phyloP scores from a whole-genome alignment of 805 yeast species.

The Metschnikowia aberdeeniae region DNA sequence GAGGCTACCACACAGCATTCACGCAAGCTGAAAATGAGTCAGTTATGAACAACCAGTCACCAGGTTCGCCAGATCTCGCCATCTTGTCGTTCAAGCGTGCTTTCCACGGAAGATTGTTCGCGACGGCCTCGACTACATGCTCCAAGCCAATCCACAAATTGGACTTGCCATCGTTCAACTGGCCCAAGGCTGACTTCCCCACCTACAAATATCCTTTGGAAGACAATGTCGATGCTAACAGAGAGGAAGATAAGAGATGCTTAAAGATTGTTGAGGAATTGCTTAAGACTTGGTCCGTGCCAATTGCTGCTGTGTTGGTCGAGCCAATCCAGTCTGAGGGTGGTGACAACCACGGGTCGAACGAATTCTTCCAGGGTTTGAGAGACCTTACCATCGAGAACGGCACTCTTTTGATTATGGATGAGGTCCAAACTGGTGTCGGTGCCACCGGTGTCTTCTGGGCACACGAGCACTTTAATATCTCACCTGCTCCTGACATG shows the following conservation, averaged over 20 bases:
- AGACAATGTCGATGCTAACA: constrained; percentile 57
- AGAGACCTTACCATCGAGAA: constrained; percentile 70
- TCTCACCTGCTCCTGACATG: constrained; percentile 73
- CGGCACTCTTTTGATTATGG: constrained; percentile 70
- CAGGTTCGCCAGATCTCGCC: constrained; percentile 86
- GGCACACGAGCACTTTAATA: constrained; percentile 85
- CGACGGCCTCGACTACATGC: constrained; percentile 85
- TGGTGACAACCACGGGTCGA: constrained; percentile 85
- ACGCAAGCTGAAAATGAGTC: constrained; percentile 64
- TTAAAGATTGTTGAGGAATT: constrained; percentile 69
- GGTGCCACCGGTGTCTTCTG: constrained; percentile 84
- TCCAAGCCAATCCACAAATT: constrained; percentile 94
- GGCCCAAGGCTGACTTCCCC: constrained; percentile 98
- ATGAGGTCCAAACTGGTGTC: constrained; percentile 88
- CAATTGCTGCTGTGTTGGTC: constrained; percentile 83
- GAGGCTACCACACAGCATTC: constrained; percentile 61
- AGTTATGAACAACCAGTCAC: constrained; percentile 77
- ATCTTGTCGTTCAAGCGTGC: constrained; percentile 82
- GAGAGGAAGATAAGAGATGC: constrained; percentile 77
- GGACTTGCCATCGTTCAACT: constrained; percentile 87
- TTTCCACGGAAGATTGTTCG: constrained; percentile 94
- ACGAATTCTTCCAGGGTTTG: constrained; percentile 74
- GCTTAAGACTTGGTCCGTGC: constrained; percentile 61
- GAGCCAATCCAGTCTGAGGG: constrained; percentile 94
- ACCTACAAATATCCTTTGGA: constrained; percentile 79